Evolutionary conservation across 805 yeast species (phyloP).

Genomic region (Candida mattraensis): DNA sequence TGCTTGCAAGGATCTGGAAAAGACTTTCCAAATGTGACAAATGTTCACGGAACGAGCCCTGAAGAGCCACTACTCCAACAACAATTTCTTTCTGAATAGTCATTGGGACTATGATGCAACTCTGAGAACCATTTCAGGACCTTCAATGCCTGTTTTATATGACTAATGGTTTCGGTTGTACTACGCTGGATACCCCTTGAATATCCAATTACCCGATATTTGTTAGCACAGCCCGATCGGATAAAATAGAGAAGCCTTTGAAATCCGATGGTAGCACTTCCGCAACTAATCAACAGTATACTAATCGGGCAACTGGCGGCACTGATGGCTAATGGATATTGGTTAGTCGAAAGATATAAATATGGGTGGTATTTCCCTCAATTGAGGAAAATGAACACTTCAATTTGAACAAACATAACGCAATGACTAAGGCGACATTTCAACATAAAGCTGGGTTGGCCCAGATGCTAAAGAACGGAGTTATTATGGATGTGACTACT

Average conservation of each 20-base stretch:
- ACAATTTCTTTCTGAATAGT: conserved; percentile 16
- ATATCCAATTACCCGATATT: too few species aligned
- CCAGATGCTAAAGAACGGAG: conserved; percentile 82
- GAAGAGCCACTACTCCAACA: conserved; percentile 74
- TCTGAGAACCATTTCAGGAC: too few species aligned
- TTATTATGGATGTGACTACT: conserved; percentile 71
- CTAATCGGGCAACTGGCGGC: too few species aligned
- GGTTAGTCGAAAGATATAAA: conserved; percentile 6
- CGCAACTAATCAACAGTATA: too few species aligned
- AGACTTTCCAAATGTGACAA: conserved; percentile 46
- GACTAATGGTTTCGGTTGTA: too few species aligned
- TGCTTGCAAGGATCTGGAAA: conserved; percentile 28
- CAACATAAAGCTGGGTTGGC: conserved; percentile 77
- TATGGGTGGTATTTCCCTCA: not conserved
- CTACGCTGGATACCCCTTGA: too few species aligned
- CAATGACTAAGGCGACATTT: conserved; percentile 27
- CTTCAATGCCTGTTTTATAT: too few species aligned
- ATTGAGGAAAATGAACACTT: not conserved
- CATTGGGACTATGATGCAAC: too few species aligned
- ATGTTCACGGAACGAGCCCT: conserved; percentile 79
- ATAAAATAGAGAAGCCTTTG: too few species aligned
- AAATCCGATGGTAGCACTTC: too few species aligned
- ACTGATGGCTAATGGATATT: too few species aligned
- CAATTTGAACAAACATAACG: conserved; percentile 2
- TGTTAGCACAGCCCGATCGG: too few species aligned